Evolutionary conservation across 805 yeast genomes (phyloP).

Genomic region (Yarrowia yakushimensis): DNA sequence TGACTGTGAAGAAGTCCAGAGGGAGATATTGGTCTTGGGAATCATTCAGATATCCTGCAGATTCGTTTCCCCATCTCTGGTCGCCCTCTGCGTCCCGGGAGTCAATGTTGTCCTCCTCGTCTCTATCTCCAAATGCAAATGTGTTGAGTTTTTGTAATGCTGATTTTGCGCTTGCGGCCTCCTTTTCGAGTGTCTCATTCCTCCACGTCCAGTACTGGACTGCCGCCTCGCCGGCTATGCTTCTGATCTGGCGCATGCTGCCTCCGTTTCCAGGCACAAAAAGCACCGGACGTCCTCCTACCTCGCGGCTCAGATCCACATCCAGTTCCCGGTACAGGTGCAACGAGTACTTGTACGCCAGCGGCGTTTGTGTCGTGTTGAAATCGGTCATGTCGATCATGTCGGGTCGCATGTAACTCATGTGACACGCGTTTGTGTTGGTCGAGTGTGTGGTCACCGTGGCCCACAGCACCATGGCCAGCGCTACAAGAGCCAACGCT

Average conservation of each 20-base stretch:
- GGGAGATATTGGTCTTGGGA: background rate
- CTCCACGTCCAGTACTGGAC: background rate
- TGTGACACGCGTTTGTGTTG: conserved; percentile 11
- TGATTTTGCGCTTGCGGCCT: background rate
- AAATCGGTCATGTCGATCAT: conserved; percentile 46
- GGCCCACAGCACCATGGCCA: conserved; percentile 4
- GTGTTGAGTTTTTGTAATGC: background rate
- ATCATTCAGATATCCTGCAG: too few relatives aligned
- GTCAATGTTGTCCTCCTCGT: too few relatives aligned
- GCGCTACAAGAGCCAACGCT: background rate
- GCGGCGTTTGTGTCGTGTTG: conserved; percentile 62
- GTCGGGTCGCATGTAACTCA: conserved; percentile 23
- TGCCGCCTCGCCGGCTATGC: conserved; percentile 52
- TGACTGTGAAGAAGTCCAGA: conserved; percentile 83
- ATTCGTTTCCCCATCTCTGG: background rate
- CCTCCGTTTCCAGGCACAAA: conserved; percentile 97
- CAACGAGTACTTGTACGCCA: conserved; percentile 76
- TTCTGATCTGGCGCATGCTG: conserved; percentile 75
- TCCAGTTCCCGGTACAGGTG: conserved; percentile 81
- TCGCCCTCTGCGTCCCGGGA: background rate
- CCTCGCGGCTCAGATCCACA: conserved; percentile 40
- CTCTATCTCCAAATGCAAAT: background rate
- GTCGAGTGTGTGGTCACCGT: background rate
- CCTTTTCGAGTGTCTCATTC: background rate
- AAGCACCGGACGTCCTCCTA: conserved; percentile 74